Conservation (phyloP, 257 asterid genomes). For the Thymus quinquecostatus region DNA sequence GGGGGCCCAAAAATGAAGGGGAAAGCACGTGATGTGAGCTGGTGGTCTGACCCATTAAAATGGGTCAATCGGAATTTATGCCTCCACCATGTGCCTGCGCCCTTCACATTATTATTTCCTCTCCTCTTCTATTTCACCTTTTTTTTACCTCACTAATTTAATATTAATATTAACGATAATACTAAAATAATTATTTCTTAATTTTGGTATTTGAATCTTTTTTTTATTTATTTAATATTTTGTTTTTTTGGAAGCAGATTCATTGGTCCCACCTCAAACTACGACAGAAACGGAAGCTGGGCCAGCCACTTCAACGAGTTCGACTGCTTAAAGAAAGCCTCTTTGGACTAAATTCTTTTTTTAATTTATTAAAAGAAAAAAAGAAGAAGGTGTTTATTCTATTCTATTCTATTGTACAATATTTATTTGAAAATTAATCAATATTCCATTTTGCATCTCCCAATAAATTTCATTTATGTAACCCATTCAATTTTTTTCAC, state of each 20-base stretch:
- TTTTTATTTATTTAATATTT: not conserved
- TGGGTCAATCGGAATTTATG: constrained; percentile 37
- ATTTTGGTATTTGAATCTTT: not conserved
- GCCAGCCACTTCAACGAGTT: constrained; percentile 57
- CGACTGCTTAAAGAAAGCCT: constrained; percentile 46
- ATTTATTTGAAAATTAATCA: constrained; percentile 40
- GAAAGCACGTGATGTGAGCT: constrained; percentile 38
- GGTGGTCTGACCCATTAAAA: constrained; percentile 34
- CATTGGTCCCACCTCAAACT: constrained; percentile 51
- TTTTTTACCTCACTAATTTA: not conserved
- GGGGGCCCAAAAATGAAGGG: constrained; percentile 26
- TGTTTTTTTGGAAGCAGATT: constrained; percentile 43
- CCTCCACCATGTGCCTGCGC: constrained; percentile 40
- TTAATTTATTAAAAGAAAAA: not conserved
- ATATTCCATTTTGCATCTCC: constrained; percentile 32
- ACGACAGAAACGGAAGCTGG: constrained; percentile 67
- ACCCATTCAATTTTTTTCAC: constrained; percentile 30
- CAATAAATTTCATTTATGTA: constrained; percentile 32
- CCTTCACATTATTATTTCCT: constrained; percentile 18
- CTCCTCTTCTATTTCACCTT: not conserved
- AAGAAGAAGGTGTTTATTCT: constrained; percentile 26
- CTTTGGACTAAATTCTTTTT: constrained; percentile 21
- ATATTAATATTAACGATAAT: not conserved
- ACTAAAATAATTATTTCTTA: not conserved
- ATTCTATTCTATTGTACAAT: constrained; percentile 31